phyloP scores from a whole-genome alignment of 371 early-diverging fungal species.

The Mortierella sp. region DNA sequence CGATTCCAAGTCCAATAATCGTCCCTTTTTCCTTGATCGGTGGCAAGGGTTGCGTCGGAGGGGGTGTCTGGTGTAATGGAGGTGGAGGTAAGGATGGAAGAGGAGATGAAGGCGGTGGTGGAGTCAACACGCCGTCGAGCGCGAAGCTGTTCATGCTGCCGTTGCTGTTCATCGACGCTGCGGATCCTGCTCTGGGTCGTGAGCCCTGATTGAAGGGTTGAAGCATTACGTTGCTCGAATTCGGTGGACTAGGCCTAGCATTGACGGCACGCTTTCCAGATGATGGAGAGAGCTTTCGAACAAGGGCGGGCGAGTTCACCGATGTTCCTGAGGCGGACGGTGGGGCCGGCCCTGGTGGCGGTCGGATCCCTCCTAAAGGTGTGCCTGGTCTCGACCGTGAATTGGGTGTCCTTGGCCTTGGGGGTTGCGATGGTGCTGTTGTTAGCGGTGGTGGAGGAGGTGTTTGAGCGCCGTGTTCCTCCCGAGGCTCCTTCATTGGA shows the following conservation, averaged over 20 bases:
- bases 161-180: constrained; percentile 24
- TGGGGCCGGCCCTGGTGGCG: constrained; percentile 48
- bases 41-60: not conserved
- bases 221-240: constrained; percentile 8
- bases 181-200: constrained; percentile 38
- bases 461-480: not conserved
- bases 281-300: constrained; percentile 18
- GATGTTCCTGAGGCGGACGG: not conserved
- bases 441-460: too few relatives aligned
- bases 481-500: not conserved
- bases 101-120: constrained; percentile 44
- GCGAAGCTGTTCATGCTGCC: constrained; percentile 24
- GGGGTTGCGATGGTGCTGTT: not conserved
- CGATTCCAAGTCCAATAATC: constrained; percentile 14
- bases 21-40: not conserved
- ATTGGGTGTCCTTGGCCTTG: constrained; percentile 18
- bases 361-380: constrained; percentile 29
- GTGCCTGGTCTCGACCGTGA: constrained; percentile 26
- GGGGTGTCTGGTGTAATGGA: not conserved
- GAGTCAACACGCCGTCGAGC: constrained; percentile 26
- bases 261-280: constrained; percentile 18
- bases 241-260: not conserved
- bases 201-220: constrained; percentile 17
- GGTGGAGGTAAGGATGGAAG: constrained; percentile 44
- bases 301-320: not conserved